Evolutionary conservation across 768 basidiomycete species (phyloP), one percentile per base, ranked within the genome.

Genomic region (Pleurotus tuoliensis): DNA sequence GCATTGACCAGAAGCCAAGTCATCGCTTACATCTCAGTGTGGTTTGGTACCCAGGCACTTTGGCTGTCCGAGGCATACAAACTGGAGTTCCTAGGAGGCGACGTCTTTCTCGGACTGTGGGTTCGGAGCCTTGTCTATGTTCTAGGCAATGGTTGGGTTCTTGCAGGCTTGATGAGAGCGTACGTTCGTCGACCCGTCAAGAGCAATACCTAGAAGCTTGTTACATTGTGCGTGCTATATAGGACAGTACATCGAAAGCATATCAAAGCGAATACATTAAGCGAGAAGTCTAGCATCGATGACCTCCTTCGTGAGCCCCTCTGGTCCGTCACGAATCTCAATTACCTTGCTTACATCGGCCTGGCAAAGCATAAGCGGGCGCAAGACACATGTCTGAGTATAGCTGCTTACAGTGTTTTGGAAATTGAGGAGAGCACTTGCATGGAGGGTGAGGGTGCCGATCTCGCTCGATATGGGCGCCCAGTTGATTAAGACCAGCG

Each of bases 21-120:
- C 0, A 2, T 78, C 12, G 58, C 69, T 4, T 79, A 81, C 47
- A 47, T 80, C 0, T 73, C 63, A 1, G 73, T 86, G 1, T 99
- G 96, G 96, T 74, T 82, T 0, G 83, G 79, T 0, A 82, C 80
- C 7, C 95, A 98, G 74, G 93, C 81, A 0, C 58, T 94, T 16
- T 99, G 97, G 97, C 81, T 98, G 1, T 78, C 78, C n/a, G 87
- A 90, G 61, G 97, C 94, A 0, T 98, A 94, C 71, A 80, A 80
- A 57, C 80, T 99, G 12, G 97, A 99, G 68, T 94, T 98, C 67
- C 68, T 91, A 25, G 94, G 90, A 0, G 68, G 84, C 56, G 75
- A 83, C 51, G 90, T 91, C 9, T 94, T 87, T 69, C 72, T 84
- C 25, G 70, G 76, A 12, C 73, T 98, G 13, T 99, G 97, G 97